These are phyloP conservation scores for Rhizopogon salebrosus DNA, from an alignment of 768 basidiomycete species.

Conservation along the genomic window DNA sequence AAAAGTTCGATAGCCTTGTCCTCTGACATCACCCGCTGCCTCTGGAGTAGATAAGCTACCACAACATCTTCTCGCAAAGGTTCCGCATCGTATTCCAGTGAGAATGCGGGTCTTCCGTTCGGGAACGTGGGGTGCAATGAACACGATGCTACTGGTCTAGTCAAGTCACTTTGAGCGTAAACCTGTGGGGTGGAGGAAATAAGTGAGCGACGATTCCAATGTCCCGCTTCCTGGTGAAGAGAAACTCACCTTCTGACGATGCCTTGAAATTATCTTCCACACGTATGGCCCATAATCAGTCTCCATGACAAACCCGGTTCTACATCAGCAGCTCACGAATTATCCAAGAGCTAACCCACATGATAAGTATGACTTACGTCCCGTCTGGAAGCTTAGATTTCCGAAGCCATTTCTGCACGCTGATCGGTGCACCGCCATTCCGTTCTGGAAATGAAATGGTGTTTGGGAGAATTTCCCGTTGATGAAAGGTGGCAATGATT, in stretches of 20 bases:
- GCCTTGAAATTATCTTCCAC: slow-evolving; percentile 20
- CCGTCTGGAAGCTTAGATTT: slow-evolving; percentile 18
- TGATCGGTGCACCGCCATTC: slow-evolving; percentile 4
- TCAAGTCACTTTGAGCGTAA: slow-evolving; percentile 19
- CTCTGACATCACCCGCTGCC: slow-evolving; percentile 19
- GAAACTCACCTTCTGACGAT: slow-evolving; percentile 17
- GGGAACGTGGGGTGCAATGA: slow-evolving; percentile 8
- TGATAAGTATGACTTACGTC: slow-evolving; percentile 13
- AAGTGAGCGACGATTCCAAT: background rate
- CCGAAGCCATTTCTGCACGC: slow-evolving; percentile 23
- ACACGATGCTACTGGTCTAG: slow-evolving; percentile 18
- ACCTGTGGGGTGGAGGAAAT: slow-evolving; percentile 8
- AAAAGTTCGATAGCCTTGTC: slow-evolving; percentile 21
- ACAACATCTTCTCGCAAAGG: slow-evolving; percentile 25
- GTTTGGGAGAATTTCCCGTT: slow-evolving; percentile 20
- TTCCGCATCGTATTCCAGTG: slow-evolving; percentile 18
- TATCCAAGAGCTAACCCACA: too few species aligned
- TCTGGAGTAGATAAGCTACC: slow-evolving; percentile 23
- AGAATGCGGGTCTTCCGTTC: slow-evolving; percentile 12
- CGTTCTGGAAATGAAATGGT: slow-evolving; percentile 22
- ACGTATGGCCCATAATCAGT: slow-evolving; percentile 20
- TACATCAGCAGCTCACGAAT: background rate
- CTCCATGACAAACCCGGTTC: slow-evolving; percentile 15
- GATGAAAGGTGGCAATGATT: slow-evolving; percentile 20
- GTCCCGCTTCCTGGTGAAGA: background rate